Conservation (phyloP, 2,329 filamentous ascomycete species). For the Mycosphaerella arachidis region DNA sequence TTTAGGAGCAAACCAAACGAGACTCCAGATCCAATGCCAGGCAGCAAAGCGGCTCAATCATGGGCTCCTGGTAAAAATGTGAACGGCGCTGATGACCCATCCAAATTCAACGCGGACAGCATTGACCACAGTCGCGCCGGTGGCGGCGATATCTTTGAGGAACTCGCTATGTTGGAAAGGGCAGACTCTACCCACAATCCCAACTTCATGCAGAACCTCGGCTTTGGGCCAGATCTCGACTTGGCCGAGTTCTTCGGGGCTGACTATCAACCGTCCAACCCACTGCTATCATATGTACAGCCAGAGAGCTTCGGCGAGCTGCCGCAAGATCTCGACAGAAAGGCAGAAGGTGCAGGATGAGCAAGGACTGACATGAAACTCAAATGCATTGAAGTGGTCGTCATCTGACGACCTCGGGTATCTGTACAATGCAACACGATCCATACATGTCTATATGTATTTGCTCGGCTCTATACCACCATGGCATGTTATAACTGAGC, state of each 20-base stretch:
- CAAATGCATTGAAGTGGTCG: neutral
- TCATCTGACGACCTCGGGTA: constrained; percentile 6
- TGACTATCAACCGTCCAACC: constrained; percentile 41
- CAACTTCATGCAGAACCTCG: constrained; percentile 64
- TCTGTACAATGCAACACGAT: constrained; percentile 4
- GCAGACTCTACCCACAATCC: constrained; percentile 53
- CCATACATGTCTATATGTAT: constrained; percentile 6
- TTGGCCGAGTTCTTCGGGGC: constrained; percentile 49
- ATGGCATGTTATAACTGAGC: constrained; percentile 17
- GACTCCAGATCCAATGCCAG: constrained; percentile 8
- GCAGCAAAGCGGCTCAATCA: constrained; percentile 8
- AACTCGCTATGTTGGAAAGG: constrained; percentile 54
- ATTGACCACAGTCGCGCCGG: neutral
- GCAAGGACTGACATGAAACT: neutral
- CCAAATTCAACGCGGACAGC: neutral
- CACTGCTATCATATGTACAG: constrained; percentile 37
- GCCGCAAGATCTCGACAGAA: neutral
- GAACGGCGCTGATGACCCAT: neutral
- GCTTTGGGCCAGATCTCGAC: constrained; percentile 59
- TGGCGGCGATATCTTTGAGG: constrained; percentile 49
- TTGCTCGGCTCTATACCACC: neutral
- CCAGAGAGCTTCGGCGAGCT: constrained; percentile 11
- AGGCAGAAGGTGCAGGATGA: constrained; percentile 12
- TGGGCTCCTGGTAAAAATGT: neutral
- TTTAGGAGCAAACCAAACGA: constrained; percentile 25